Conservation (phyloP, 2,329 filamentous ascomycete species). For the Stemphylium beticola region DNA sequence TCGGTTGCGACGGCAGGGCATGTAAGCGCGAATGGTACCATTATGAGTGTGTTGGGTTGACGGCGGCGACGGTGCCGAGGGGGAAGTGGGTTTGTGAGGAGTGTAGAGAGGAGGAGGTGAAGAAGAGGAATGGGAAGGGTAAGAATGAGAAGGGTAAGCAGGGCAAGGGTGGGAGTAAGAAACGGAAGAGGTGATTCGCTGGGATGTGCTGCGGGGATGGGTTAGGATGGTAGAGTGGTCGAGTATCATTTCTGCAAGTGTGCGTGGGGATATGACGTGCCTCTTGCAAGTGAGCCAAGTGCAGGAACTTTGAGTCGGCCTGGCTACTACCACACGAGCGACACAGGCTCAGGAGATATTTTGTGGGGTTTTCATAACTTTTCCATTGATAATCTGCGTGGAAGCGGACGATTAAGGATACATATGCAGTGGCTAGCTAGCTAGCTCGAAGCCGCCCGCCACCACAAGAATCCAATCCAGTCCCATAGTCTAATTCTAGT, state of each 20-base stretch:
- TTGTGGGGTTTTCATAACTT: too few species aligned
- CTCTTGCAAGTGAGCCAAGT: too few species aligned
- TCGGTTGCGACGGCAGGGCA: constrained; percentile 4
- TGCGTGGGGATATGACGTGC: too few species aligned
- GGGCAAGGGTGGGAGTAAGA: neutral
- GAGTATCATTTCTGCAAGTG: too few species aligned
- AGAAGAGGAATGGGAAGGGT: neutral
- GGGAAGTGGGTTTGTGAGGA: constrained; percentile 8
- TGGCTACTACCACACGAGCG: too few species aligned
- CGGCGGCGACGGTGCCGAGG: neutral
- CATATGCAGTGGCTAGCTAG: too few species aligned
- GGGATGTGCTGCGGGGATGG: neutral
- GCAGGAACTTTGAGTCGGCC: too few species aligned
- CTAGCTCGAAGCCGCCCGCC: too few species aligned
- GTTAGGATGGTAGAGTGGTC: too few species aligned
- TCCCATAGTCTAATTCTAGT: too few species aligned
- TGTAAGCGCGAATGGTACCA: constrained; percentile 6
- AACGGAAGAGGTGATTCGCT: neutral
- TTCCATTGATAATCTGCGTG: neutral
- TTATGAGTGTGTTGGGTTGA: constrained; percentile 6
- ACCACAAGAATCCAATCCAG: too few species aligned
- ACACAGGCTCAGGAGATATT: too few species aligned
- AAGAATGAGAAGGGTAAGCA: neutral
- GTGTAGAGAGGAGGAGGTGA: neutral
- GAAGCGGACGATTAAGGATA: neutral